Conservation (phyloP, 768 basidiomycete species). For the Sporobolomyces pararoseus region DNA sequence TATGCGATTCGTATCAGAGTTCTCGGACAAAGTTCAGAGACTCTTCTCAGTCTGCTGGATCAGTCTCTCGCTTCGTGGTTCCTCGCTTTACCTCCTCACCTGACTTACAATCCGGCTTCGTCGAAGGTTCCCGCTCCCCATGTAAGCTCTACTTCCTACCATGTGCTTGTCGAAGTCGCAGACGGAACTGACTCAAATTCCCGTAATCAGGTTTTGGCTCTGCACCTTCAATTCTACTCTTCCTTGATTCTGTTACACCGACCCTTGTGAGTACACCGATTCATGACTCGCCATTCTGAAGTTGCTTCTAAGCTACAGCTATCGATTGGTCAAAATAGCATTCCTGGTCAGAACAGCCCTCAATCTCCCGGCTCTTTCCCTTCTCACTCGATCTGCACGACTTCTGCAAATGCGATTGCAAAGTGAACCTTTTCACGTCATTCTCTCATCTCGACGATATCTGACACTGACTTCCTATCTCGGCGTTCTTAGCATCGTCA, state of each 20-base stretch:
- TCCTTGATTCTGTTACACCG: constrained; percentile 48
- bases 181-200: no score
- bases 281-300: neutral
- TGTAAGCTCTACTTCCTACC: no score
- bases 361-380: constrained; percentile 38
- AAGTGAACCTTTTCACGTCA: constrained; percentile 20
- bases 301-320: neutral
- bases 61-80: constrained; percentile 46
- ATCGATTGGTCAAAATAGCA: constrained; percentile 20
- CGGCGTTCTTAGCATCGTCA: constrained; percentile 41
- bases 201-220: constrained; percentile 42
- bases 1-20: constrained; percentile 47
- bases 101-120: constrained; percentile 43
- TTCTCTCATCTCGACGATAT: no score
- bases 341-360: constrained; percentile 39
- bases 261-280: constrained; percentile 44
- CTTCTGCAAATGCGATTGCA: constrained; percentile 46
- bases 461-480: neutral
- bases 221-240: constrained; percentile 48
- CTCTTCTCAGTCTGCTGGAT: constrained; percentile 45
- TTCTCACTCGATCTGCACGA: constrained; percentile 45
- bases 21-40: constrained; percentile 43
- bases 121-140: constrained; percentile 45
- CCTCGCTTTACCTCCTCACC: constrained; percentile 44
- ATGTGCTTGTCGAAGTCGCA: no score